A percentile compares a stretch with the other conserved stretches of the same genome.
phyloP scores from a whole-genome alignment of 192 early-diverging fungal species.

The Coemansia sp. region DNA sequence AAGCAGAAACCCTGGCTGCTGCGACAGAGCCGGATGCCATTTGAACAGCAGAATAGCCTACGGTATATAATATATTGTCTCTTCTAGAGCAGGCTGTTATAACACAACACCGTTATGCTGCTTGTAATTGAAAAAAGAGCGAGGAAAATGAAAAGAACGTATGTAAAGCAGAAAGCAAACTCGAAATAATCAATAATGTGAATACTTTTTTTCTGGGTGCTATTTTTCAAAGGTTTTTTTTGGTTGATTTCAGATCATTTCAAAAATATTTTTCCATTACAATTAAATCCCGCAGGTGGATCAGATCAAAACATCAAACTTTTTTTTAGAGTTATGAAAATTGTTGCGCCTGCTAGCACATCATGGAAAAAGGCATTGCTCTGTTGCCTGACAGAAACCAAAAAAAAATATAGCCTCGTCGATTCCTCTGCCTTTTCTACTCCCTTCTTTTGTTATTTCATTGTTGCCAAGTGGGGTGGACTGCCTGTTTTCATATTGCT shows the following conservation, averaged over 20 bases:
- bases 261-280: background rate
- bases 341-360: background rate
- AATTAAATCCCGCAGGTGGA: background rate
- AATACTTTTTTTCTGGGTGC: background rate
- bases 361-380: background rate
- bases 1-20: background rate
- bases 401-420: constrained; percentile 2
- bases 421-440: background rate
- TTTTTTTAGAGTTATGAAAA: background rate
- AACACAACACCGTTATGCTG: background rate
- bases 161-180: background rate
- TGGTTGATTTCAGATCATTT: background rate
- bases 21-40: constrained; percentile 12
- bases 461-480: background rate
- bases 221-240: background rate
- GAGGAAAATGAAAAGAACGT: background rate
- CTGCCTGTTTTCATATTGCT: constrained; percentile 1
- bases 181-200: background rate
- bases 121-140: background rate
- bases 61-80: background rate
- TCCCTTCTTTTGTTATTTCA: constrained; percentile 5
- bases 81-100: background rate
- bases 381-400: no score
- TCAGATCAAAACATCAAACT: background rate
- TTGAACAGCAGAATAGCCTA: constrained; percentile 2